A percentile compares a stretch with the other conserved stretches of the same genome.
Evolutionary conservation across 441 rosid genomes (phyloP).

Genomic region (Bocquillonia castaneifolia): DNA sequence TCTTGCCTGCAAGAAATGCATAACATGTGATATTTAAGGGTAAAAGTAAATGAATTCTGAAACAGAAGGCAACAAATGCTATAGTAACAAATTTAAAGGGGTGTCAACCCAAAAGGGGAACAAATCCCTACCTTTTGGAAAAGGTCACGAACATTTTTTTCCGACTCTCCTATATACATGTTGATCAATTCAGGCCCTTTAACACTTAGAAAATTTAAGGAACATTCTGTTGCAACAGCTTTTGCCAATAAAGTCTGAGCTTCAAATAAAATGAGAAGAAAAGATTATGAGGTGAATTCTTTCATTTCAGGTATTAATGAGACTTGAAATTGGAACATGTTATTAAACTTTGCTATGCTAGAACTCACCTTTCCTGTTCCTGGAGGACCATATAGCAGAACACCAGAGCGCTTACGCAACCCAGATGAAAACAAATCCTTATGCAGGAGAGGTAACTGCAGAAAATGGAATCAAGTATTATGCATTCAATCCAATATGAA

Average conservation of each 20-base stretch:
- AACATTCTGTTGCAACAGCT: constrained; percentile 98
- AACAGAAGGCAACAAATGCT: constrained; percentile 5
- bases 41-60: background rate
- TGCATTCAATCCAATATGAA: constrained; percentile 3
- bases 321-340: constrained; percentile 14
- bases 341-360: constrained; percentile 14
- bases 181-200: constrained; percentile 97
- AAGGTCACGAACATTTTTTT: constrained; percentile 89
- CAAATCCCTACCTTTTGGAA: constrained; percentile 66
- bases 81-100: background rate
- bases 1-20: constrained; percentile 63
- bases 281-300: constrained; percentile 8
- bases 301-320: constrained; percentile 10
- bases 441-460: constrained; percentile 86
- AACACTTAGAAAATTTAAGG: constrained; percentile 89
- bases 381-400: constrained; percentile 96
- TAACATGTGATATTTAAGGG: background rate
- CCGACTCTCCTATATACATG: constrained; percentile 99
- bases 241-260: constrained; percentile 85
- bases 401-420: constrained; percentile 95
- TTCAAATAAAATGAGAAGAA: constrained; percentile 25
- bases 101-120: constrained; percentile 2
- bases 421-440: constrained; percentile 95
- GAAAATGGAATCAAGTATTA: constrained; percentile 9
- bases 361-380: constrained; percentile 91